phyloP scores from a whole-genome alignment of 495 filamentous ascomycete genomes.

The Neurospora tetraspora region DNA sequence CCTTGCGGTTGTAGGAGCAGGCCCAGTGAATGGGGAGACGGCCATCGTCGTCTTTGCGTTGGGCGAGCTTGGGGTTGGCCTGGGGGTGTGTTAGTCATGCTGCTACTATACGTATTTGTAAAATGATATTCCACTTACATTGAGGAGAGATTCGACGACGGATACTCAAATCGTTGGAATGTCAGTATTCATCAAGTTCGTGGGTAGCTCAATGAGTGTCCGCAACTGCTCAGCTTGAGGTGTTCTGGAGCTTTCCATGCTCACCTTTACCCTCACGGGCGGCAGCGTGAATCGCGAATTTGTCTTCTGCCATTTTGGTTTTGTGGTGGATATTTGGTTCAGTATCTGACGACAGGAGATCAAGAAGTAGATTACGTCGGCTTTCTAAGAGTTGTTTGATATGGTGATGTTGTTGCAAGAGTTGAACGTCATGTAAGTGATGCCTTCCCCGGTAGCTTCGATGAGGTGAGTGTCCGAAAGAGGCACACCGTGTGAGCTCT shows the following conservation, averaged over 20 bases:
- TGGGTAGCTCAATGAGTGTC: not conserved
- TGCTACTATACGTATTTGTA: not conserved
- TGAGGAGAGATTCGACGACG: conserved; percentile 66
- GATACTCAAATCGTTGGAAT: conserved; percentile 31
- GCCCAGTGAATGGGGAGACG: conserved; percentile 96
- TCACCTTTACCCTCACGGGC: conserved; percentile 78
- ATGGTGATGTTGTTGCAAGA: not conserved
- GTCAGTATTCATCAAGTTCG: not conserved
- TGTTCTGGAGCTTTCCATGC: not conserved
- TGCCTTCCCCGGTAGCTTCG: conserved; percentile 12
- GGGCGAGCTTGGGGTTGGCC: conserved; percentile 72
- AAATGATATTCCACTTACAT: conserved; percentile 35
- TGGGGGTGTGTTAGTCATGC: conserved; percentile 23
- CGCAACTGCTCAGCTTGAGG: not conserved
- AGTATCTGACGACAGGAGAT: no score
- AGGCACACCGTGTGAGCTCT: not conserved
- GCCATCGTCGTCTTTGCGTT: conserved; percentile 73
- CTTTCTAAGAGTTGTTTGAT: not conserved
- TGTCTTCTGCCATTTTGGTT: conserved; percentile 30
- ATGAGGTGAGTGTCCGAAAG: not conserved
- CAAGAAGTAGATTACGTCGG: not conserved
- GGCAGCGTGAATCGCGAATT: conserved; percentile 82
- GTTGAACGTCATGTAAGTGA: conserved; percentile 23
- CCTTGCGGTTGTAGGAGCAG: conserved; percentile 67
- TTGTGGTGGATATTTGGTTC: no score